A percentile compares a stretch with the other conserved stretches of the same genome.
Conservation (phyloP, 164 flowering plant species). For the Paratinospora sagittata region DNA sequence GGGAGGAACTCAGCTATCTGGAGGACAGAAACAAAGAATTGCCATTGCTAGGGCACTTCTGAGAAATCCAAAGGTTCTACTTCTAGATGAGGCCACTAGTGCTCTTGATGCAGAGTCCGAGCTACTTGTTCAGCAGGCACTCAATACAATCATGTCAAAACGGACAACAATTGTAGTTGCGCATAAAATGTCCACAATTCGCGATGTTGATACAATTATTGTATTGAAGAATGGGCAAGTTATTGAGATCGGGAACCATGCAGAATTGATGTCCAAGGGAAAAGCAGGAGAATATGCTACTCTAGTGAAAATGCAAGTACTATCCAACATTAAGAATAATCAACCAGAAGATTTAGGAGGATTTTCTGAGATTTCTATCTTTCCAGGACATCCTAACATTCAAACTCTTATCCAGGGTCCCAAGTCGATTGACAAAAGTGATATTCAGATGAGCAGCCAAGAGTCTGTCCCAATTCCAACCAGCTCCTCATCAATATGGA, state of each 20-base stretch:
- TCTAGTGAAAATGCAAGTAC: conserved; percentile 48
- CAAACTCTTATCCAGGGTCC: conserved; percentile 14
- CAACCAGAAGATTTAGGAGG: conserved; percentile 11
- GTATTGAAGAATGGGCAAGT: conserved; percentile 56
- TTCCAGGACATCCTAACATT: conserved; percentile 17
- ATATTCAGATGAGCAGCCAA: conserved; percentile 12
- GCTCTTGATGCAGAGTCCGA: conserved; percentile 71
- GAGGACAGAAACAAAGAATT: conserved; percentile 64
- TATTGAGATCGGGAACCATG: conserved; percentile 57
- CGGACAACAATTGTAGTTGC: conserved; percentile 58
- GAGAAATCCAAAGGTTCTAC: conserved; percentile 55
- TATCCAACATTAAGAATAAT: conserved; percentile 15
- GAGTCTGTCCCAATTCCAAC: conserved; percentile 4
- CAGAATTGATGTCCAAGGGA: conserved; percentile 38
- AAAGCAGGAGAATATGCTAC: conserved; percentile 50
- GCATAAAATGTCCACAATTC: conserved; percentile 54
- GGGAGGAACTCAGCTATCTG: conserved; percentile 62
- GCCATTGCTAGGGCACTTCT: conserved; percentile 65
- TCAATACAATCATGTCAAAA: conserved; percentile 35
- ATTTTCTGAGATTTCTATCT: conserved; percentile 15
- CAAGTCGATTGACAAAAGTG: conserved; percentile 13
- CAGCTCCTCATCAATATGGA: conserved; percentile 43
- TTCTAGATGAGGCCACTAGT: conserved; percentile 68
- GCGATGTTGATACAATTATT: conserved; percentile 39
- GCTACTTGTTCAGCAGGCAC: conserved; percentile 48